Percentiles rank a stretch among this genome's conserved stretches.
These are phyloP conservation scores for Leccinellum luteum DNA, from an alignment of 768 basidiomycete species.

Conservation along the genomic window DNA sequence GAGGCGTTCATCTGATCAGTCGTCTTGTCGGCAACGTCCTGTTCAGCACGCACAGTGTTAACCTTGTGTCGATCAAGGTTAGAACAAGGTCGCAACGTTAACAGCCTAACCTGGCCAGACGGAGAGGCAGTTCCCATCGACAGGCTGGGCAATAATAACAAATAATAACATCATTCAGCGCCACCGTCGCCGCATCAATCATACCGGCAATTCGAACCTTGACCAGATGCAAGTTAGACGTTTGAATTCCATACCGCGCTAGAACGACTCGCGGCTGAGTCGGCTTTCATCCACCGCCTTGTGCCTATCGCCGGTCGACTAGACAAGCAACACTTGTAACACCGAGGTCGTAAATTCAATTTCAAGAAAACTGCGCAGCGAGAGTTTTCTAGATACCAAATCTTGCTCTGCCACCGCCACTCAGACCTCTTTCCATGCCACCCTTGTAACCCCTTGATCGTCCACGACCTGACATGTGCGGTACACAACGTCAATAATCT, in stretches of 20 bases:
- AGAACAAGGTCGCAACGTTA: conserved; percentile 28
- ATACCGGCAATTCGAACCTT: not conserved
- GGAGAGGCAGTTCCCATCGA: conserved; percentile 17
- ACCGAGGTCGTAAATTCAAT: not conserved
- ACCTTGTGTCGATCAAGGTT: not conserved
- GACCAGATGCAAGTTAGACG: not conserved
- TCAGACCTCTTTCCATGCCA: conserved; percentile 21
- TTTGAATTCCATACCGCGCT: not conserved
- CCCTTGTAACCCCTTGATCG: conserved; percentile 37
- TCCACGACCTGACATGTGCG: conserved; percentile 64
- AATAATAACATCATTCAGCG: conserved; percentile 12
- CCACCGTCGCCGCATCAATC: conserved; percentile 27
- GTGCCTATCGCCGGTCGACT: conserved; percentile 4
- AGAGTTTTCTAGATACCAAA: not conserved
- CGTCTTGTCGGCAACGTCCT: conserved; percentile 1
- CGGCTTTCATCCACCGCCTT: not conserved
- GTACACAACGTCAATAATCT: conserved; percentile 71
- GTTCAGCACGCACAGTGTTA: conserved; percentile 20
- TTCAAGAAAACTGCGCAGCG: not conserved
- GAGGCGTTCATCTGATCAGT: conserved; percentile 1
- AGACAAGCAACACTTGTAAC: not conserved
- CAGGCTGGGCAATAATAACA: conserved; percentile 22
- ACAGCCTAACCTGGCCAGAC: conserved; percentile 20
- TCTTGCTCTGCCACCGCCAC: conserved; percentile 17
- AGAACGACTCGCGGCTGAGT: not conserved